Percentiles rank a stretch among this genome's conserved stretches.
These are phyloP conservation scores for Vigna unguiculata DNA, from an alignment of 306 rosid species.

Conservation along the genomic window DNA sequence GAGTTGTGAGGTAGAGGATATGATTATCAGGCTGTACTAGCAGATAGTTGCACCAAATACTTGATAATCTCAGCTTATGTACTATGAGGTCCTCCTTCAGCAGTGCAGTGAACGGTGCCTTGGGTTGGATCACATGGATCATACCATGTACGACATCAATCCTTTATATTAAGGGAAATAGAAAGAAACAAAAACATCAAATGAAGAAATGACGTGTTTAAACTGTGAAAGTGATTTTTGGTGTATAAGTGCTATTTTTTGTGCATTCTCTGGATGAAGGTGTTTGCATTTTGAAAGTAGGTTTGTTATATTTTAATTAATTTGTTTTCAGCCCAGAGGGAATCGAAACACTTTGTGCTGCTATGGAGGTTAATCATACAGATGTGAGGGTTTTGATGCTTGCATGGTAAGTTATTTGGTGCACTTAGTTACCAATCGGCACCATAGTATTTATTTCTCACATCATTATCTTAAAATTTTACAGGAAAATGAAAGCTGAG, in stretches of 20 bases:
- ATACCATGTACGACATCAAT: slow-evolving; percentile 5
- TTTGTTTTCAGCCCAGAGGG: slow-evolving; percentile 92
- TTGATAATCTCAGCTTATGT: slow-evolving; percentile 8
- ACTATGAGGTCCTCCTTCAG: not conserved
- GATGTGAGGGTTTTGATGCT: slow-evolving; percentile 98
- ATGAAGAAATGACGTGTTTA: not conserved
- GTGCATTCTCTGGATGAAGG: not conserved
- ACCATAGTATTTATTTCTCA: slow-evolving; percentile 37
- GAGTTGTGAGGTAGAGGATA: slow-evolving; percentile 12
- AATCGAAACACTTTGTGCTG: slow-evolving; percentile 92
- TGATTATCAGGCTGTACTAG: slow-evolving; percentile 1
- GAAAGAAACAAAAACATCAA: slow-evolving; percentile 25
- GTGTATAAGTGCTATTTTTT: slow-evolving; percentile 12
- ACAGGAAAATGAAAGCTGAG: slow-evolving; percentile 96
- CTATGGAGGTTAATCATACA: slow-evolving; percentile 87
- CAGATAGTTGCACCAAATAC: slow-evolving; percentile 24
- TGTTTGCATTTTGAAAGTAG: slow-evolving; percentile 34
- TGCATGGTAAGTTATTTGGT: slow-evolving; percentile 77
- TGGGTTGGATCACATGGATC: not conserved
- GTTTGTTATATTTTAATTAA: slow-evolving; percentile 23
- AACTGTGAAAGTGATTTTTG: slow-evolving; percentile 28
- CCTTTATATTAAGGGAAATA: slow-evolving; percentile 9
- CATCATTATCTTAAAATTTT: slow-evolving; percentile 36
- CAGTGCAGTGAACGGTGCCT: not conserved
- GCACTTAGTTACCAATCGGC: slow-evolving; percentile 17